These are phyloP conservation scores for Yarrowia sp. DNA, from an alignment of 805 yeast genomes.

Conservation along the genomic window DNA sequence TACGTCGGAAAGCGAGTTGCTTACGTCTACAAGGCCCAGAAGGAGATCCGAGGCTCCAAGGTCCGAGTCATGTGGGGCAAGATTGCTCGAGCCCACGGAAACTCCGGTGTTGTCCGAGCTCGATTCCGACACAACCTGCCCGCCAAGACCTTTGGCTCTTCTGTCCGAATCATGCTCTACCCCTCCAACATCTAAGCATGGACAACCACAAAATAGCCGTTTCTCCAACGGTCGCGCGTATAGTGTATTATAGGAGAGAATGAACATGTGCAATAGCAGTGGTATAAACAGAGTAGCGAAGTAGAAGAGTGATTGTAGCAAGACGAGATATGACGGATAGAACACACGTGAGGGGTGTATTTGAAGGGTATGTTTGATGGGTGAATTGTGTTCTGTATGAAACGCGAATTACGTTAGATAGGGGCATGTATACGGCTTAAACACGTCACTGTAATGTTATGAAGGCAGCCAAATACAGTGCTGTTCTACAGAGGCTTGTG, in stretches of 20 bases:
- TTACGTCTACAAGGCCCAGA: conserved; percentile 97
- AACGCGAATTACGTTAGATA: no score
- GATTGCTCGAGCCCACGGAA: conserved; percentile 98
- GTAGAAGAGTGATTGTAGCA: no score
- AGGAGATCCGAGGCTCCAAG: conserved; percentile 98
- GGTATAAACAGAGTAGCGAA: neutral
- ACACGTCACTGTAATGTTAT: no score
- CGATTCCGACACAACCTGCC: conserved; percentile 98
- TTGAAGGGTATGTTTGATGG: no score
- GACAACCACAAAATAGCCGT: conserved; percentile 6
- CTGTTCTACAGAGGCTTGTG: no score
- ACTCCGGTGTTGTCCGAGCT: conserved; percentile 97
- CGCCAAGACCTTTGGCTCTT: conserved; percentile 99
- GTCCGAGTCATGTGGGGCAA: conserved; percentile 99
- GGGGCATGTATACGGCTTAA: no score
- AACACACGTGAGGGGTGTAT: no score
- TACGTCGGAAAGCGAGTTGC: conserved; percentile 99
- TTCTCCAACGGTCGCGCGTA: conserved; percentile 27
- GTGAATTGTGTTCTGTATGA: no score
- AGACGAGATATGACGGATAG: no score
- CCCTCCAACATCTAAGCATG: conserved; percentile 94
- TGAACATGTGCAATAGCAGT: conserved; percentile 20
- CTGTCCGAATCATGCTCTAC: conserved; percentile 99
- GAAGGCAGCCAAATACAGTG: no score
- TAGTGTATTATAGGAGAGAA: conserved; percentile 25